Conservation (phyloP, 2,329 filamentous ascomycete species). For the Aspergillus sp. region DNA sequence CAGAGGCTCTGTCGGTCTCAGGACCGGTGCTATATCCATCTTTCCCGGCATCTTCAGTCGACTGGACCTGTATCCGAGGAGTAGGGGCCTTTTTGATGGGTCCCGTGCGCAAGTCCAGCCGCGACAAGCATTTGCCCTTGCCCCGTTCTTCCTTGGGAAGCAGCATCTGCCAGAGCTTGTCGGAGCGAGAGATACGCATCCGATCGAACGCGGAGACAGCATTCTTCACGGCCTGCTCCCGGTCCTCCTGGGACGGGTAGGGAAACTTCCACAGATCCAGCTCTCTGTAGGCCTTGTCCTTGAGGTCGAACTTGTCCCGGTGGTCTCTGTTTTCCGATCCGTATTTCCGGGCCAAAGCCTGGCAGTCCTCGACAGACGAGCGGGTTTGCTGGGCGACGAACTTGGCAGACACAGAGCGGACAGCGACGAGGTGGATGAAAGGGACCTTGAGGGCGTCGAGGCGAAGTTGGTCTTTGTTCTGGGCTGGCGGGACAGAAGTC, state of each 20-base stretch:
- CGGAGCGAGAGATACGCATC: constrained; percentile 49
- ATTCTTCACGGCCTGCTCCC: constrained; percentile 52
- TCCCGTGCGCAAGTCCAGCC: constrained; percentile 42
- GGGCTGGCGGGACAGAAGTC: constrained; percentile 34
- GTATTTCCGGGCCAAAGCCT: constrained; percentile 43
- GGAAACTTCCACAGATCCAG: constrained; percentile 54
- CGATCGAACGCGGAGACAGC: constrained; percentile 56
- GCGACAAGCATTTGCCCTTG: constrained; percentile 53
- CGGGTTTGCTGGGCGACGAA: constrained; percentile 40
- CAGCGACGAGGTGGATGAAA: constrained; percentile 46
- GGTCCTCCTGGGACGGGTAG: constrained; percentile 47
- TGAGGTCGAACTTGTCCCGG: constrained; percentile 44
- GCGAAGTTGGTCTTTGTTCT: constrained; percentile 29
- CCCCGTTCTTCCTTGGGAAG: constrained; percentile 52
- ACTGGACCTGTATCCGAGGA: constrained; percentile 29
- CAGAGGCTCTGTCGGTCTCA: constrained; percentile 27
- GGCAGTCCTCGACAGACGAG: constrained; percentile 41
- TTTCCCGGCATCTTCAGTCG: constrained; percentile 26
- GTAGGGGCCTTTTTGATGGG: constrained; percentile 30
- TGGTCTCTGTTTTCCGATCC: constrained; percentile 42
- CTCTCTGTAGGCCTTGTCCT: constrained; percentile 51
- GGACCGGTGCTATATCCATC: constrained; percentile 27
- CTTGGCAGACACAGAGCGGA: constrained; percentile 39
- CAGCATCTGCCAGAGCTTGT: constrained; percentile 54
- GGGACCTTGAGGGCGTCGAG: constrained; percentile 38